Evolutionary conservation across 805 yeast species (phyloP).

Genomic region (Yarrowia keelungensis): DNA sequence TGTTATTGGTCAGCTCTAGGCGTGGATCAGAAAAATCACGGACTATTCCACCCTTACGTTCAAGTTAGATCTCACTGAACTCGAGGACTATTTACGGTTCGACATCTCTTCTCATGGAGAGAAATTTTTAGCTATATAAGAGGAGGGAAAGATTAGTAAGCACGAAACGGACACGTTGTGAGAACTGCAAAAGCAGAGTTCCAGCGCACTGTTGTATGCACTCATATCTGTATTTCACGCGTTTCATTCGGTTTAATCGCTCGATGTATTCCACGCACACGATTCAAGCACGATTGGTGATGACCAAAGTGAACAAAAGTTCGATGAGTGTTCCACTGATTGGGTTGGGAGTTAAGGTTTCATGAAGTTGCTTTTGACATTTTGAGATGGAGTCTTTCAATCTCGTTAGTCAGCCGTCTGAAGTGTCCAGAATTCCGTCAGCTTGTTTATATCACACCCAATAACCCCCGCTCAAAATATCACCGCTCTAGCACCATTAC

Average conservation of each 20-base stretch:
- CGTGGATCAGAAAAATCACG: slow-evolving; percentile 34
- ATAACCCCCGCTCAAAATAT: neutral
- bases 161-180: no score
- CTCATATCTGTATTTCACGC: no score
- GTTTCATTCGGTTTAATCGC: no score
- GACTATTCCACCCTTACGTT: slow-evolving; percentile 35
- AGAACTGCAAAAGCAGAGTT: no score
- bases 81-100: slow-evolving; percentile 35
- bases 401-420: neutral
- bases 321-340: no score
- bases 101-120: neutral
- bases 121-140: neutral
- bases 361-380: no score
- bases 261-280: neutral
- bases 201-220: no score
- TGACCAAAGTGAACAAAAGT: neutral
- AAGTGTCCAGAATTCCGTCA: neutral
- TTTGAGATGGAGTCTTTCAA: neutral
- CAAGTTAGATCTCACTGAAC: slow-evolving; percentile 33
- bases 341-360: neutral
- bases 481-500: neutral
- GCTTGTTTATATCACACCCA: neutral
- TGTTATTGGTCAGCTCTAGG: slow-evolving; percentile 32
- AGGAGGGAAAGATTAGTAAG: no score
- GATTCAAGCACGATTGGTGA: neutral